Base-by-base conservation (phyloP, 2,329 filamentous ascomycete genomes). In the Sporothrix protearum region DNA sequence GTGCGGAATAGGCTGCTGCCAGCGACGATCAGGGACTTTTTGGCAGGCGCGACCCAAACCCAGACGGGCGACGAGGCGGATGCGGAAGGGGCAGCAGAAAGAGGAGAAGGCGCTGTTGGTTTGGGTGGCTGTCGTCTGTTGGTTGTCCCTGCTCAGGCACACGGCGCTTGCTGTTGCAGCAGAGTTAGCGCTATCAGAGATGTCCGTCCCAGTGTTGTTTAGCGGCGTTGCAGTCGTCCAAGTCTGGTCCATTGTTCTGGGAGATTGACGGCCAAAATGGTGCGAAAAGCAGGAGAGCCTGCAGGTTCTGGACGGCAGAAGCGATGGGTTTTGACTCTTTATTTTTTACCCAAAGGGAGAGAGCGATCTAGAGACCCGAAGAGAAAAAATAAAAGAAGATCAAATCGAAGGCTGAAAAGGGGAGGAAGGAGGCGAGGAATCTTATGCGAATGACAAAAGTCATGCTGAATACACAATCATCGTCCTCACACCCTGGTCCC, bases 181-280 rank as follows among this genome's bases (percentile, higher is more conserved):
- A 49, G 63, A 14, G 63, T 28, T 25, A 36, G 28, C 64, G 45
- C 45, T 36, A 33, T 19, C 30, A 28, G 19, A 53, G 10, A 33
- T 33, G n/a, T 49, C 28, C 3, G 69, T 59, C 73, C 71, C 69
- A 73, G 72, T 71, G 66, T 57, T 68, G 73, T 74, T 69, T 75
- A 75, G 73, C 72, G 72, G 67, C 70, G 70, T 72, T 67, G 68
- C 68, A 73, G 68, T 57, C 45, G 51, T 16, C 19, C 59, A 57
- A 22, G 39, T 57, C 66, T 67, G 57, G 68, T 64, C 71, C 51
- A 68, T 73, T 72, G 73, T 74, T 70, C 51, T 73, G 70, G 70
- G 67, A 71, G 33, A 59, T 49, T 71, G 61, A 39, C 12, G 28
- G 47, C 49, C n/a, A 28, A 36, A 67, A 45, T 19, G 28, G 28